Evolutionary conservation across 208 protist species (phyloP).

Genomic region (Acanthamoeba sp.): DNA sequence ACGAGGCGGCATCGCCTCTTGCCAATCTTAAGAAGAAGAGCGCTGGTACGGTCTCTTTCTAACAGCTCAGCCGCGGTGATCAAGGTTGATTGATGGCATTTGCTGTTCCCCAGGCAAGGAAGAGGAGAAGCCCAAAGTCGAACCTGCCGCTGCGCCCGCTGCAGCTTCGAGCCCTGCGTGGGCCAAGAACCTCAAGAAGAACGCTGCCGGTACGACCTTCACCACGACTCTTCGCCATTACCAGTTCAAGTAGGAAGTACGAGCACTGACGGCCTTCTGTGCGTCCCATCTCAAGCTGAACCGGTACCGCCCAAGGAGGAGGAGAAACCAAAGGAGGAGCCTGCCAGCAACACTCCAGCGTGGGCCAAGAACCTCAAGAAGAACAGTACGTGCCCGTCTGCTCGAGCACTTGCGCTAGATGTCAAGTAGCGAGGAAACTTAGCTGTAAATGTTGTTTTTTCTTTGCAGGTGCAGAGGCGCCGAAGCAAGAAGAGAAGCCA

Average conservation of each 20-base stretch:
- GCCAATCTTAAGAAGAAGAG: background rate
- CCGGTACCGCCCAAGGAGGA: constrained; percentile 31
- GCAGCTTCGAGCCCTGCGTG: background rate
- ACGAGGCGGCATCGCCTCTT: background rate
- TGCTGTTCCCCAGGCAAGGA: too few species aligned
- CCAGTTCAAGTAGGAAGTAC: background rate
- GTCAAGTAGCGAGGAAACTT: too few species aligned
- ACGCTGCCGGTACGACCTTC: background rate
- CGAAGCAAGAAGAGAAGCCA: background rate
- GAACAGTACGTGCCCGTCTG: background rate
- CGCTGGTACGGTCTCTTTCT: background rate
- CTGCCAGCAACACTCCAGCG: background rate
- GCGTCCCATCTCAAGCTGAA: too few species aligned
- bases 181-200: constrained; percentile 37
- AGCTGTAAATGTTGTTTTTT: too few species aligned
- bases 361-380: constrained; percentile 55
- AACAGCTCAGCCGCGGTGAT: background rate
- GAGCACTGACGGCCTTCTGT: background rate
- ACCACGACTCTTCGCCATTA: background rate
- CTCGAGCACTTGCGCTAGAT: too few species aligned
- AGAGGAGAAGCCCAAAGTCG: background rate
- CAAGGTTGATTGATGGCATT: too few species aligned
- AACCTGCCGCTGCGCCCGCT: background rate
- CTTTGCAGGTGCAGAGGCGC: too few species aligned
- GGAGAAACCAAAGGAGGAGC: background rate